These are phyloP conservation scores for Darksidea phi DNA, from an alignment of 495 filamentous ascomycete genomes.

Conservation along the genomic window DNA sequence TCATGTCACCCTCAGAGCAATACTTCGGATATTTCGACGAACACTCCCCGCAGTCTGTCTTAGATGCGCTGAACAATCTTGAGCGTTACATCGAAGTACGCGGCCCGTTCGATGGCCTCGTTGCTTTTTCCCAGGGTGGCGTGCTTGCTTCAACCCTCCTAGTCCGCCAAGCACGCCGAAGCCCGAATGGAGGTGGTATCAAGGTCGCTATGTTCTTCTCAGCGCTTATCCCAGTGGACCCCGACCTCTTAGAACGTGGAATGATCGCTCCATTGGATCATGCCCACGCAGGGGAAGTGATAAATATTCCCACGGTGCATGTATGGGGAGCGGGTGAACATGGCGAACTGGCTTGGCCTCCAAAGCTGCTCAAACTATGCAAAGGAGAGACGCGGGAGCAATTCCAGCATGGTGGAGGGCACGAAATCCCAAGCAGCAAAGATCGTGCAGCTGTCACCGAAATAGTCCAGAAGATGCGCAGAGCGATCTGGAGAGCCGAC, in stretches of 20 bases:
- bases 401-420: slow-evolving; percentile 37
- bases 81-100: slow-evolving; percentile 31
- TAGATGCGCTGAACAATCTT: slow-evolving; percentile 33
- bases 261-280: slow-evolving; percentile 11
- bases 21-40: slow-evolving; percentile 35
- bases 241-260: slow-evolving; percentile 13
- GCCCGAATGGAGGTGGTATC: background rate
- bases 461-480: slow-evolving; percentile 23
- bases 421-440: slow-evolving; percentile 38
- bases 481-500: slow-evolving; percentile 24
- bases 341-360: background rate
- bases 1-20: slow-evolving; percentile 17
- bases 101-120: slow-evolving; percentile 45
- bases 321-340: slow-evolving; percentile 41
- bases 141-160: slow-evolving; percentile 33
- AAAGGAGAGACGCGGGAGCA: slow-evolving; percentile 21
- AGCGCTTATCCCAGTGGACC: slow-evolving; percentile 17
- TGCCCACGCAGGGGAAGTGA: slow-evolving; percentile 3
- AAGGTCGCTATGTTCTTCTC: slow-evolving; percentile 40
- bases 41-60: slow-evolving; percentile 10
- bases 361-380: slow-evolving; percentile 24
- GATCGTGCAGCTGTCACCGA: slow-evolving; percentile 28
- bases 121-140: slow-evolving; percentile 43
- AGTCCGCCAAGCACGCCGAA: slow-evolving; percentile 10
- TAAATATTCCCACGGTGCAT: slow-evolving; percentile 41